Conservation (phyloP, 1,284 basidiomycete species). For the Kalmanozyma brasiliensis region DNA sequence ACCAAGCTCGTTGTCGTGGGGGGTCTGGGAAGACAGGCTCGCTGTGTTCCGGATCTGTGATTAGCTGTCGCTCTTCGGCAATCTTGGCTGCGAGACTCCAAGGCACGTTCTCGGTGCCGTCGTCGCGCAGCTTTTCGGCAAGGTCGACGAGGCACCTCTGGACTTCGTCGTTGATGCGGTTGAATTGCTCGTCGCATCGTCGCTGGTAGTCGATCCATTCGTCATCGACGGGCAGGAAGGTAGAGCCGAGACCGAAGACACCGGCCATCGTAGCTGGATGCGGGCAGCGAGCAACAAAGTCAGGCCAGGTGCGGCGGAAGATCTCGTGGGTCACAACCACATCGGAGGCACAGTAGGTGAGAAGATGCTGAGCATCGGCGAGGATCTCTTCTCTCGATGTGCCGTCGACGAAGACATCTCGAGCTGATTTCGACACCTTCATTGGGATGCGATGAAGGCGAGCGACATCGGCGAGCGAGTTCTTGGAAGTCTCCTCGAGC, state of each 20-base stretch:
- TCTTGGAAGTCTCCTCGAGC: conserved; percentile 92
- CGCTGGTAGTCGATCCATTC: conserved; percentile 85
- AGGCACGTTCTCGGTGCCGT: conserved; percentile 45
- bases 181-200: conserved; percentile 82
- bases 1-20: conserved; percentile 66
- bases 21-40: conserved; percentile 42
- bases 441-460: conserved; percentile 83
- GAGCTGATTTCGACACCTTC: conserved; percentile 80
- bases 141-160: conserved; percentile 77
- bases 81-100: conserved; percentile 63
- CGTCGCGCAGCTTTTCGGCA: conserved; percentile 72
- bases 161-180: conserved; percentile 79
- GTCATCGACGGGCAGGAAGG: conserved; percentile 89
- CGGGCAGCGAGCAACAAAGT: conserved; percentile 85
- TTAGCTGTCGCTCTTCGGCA: conserved; percentile 32
- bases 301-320: conserved; percentile 81
- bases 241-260: conserved; percentile 88
- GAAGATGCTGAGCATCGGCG: conserved; percentile 78
- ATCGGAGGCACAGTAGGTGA: conserved; percentile 89
- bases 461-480: conserved; percentile 92
- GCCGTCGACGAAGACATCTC: conserved; percentile 77
- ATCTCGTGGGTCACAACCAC: conserved; percentile 87
- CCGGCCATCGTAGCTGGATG: conserved; percentile 94
- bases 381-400: conserved; percentile 76
- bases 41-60: conserved; percentile 18